Evolutionary conservation across 805 yeast genomes (phyloP).

Genomic region (Candida chauliodis): DNA sequence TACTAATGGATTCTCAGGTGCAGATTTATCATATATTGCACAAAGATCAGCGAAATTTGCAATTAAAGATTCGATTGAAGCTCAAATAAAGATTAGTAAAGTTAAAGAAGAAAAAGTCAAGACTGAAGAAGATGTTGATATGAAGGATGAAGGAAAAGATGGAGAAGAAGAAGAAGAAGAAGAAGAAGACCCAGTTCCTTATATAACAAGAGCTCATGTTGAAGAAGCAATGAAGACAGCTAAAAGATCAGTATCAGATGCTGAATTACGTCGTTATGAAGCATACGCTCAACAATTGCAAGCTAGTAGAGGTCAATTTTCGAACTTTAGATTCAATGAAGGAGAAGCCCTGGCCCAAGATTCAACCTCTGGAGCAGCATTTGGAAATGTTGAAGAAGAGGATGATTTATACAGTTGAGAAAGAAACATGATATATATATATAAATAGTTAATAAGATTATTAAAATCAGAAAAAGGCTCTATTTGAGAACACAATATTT

Average conservation of each 20-base stretch:
- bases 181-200: slow-evolving; percentile 94
- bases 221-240: slow-evolving; percentile 99
- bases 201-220: slow-evolving; percentile 86
- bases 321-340: slow-evolving; percentile 82
- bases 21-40: slow-evolving; percentile 93
- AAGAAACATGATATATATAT: too few species aligned
- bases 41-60: slow-evolving; percentile 99
- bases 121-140: slow-evolving; percentile 49
- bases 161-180: slow-evolving; percentile 82
- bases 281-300: slow-evolving; percentile 96
- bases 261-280: slow-evolving; percentile 97
- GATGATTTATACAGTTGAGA: slow-evolving; percentile 62
- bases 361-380: slow-evolving; percentile 38
- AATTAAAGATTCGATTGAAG: slow-evolving; percentile 95
- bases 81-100: slow-evolving; percentile 39
- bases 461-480: too few species aligned
- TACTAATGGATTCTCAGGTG: slow-evolving; percentile 99
- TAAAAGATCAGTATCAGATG: slow-evolving; percentile 92
- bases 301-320: slow-evolving; percentile 92
- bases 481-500: too few species aligned
- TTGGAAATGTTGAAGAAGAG: slow-evolving; percentile 49
- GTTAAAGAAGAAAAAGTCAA: slow-evolving; percentile 41
- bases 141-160: slow-evolving; percentile 47
- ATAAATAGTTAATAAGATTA: not conserved
- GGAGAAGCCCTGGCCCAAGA: slow-evolving; percentile 25